Base-by-base conservation (phyloP, 345 rosid species). In the Populus nigra region DNA sequence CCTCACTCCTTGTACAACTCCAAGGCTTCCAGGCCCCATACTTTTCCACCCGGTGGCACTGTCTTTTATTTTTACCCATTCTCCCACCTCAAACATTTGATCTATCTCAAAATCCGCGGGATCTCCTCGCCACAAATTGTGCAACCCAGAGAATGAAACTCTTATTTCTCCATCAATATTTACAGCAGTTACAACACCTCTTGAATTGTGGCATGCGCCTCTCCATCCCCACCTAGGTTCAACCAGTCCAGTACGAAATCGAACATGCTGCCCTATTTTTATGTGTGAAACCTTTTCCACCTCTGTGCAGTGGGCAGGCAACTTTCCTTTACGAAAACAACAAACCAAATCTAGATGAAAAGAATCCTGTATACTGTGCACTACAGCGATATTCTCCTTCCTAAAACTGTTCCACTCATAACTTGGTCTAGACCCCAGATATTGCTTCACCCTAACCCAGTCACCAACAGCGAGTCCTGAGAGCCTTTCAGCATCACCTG, bases 221-320 rank as follows among this genome's bases (percentile, higher is more conserved):
- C 98, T 88, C 99, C 99, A 96, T 15, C 99, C 98, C 99, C 98
- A 93, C 82, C 98, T 89, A 68, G 99, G 99, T 78, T 93, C 98
- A 65, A 72, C 78, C 68, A 96, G 79, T 68, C 96, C 97, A 78
- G 84, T 78, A 35, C 95, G 96, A 81, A 96, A 93, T 70, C 82
- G 88, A 79, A 93, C 96, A 85, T 89, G 92, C 86, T 91, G 98
- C 75, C 99, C 97, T 4, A 92, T 89, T 87, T 88, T 96, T 69
- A 83, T 86, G 84, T 91, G 73, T 31, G 90, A 86, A 77, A 96
- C 89, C 90, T 93, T 92, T 84, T 92, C 99, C 72, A 93, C 86
- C 82, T 96, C 99, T 45, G 94, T 85, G 85, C 80, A 91, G 83
- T 93, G 98, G 31, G 94, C 85, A 63, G 70, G 85, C 87, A 81